Evolutionary conservation across 1,139 yeast species (phyloP), one percentile per base, ranked within the genome.

Genomic region (Saccharomyces pastorianus): DNA sequence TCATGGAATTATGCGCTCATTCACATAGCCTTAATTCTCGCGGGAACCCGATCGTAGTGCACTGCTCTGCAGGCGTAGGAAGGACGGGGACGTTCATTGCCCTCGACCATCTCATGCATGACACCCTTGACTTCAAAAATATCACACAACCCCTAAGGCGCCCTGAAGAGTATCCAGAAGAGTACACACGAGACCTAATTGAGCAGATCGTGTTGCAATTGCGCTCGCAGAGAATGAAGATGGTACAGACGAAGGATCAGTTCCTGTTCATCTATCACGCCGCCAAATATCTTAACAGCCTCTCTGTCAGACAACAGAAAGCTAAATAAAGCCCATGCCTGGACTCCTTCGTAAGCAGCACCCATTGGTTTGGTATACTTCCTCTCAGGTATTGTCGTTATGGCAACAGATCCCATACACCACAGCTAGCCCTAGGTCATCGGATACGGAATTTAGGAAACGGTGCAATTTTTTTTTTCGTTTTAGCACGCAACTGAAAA

Each of bases 11-110:
- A 32, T 59, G 67, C 28, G 56, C 59, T 9, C 64, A 70, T n/a
- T 64, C 69, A 0, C 67, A 68, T 50, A 54, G 59, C 1, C 57
- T 71, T 23, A 68, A 67, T 46, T 59, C 65, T 0, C 48, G 58
- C 1, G 64, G 59, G 0, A 73, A 69, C 51, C 79, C 80, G 0
- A 61, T 75, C 0, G 60, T 78, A 4, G 82, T 83, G 0, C 91
- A 85, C 65, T 85, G 93, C 58, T 85, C 91, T 1, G 93, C 93
- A 1, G 91, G 93, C 0, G 91, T 85, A 4, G 93, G 93, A 0
- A 70, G 93, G 58, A 80, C 89, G 0, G 93, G 93, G 0, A 84
- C 91, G 0, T 85, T 83, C 63, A 83, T 85, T 49, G 79, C 85
- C 0, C 64, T 84, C 55, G 88, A 85, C 63, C 82, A 83, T 61